Base-by-base conservation (phyloP, 2,329 filamentous ascomycete genomes). In the Dothistroma pini region DNA sequence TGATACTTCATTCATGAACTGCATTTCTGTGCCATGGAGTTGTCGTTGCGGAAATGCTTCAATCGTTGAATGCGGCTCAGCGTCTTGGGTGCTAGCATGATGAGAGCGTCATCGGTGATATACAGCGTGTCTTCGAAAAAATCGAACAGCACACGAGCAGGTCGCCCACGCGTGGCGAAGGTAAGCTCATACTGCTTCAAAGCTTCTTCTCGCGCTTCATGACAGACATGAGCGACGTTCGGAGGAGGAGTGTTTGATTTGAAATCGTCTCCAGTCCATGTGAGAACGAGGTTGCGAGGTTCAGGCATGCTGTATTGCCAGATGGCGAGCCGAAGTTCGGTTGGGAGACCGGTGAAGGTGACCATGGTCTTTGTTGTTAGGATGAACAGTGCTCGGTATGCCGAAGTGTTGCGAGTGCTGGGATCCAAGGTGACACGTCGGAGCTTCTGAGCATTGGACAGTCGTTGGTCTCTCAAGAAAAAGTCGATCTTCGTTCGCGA, bases 311-410 rank as follows among this genome's bases (percentile, higher is more conserved):
- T 63, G 54, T 61, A 53, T 22, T 63, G 61, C 61, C 57, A 62
- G 47, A 63, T 62, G n/a, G 48, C 29, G 34, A 63, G 57, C 10
- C 61, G 61, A 14, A 63, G 58, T 48, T 66, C 63, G 47, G 63
- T 57, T 29, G 63, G 61, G 16, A 66, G 63, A 19, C 54, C 54
- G 4, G 50, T 35, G 32, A 66, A 59, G n/a, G 61, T 55, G n/a
- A 58, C 58, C 63, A 64, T 62, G 5, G 32, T 55, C 2, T 1
- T 25, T 2, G 22, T 44, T 44, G 31, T 54, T n/a, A 35, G 51
- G 22, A 10, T 21, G 9, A 25, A 25, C 9, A 11, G 34, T 22
- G 32, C 31, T 54, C 52, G 52, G 29, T 25, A 34, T 38, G 10
- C 52, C 52, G n/a, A 22, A 16, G 52, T 38, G 19, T 16, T 25